These are phyloP conservation scores for Oxytropis ochrocephala DNA, from an alignment of 306 rosid species.

Conservation along the genomic window DNA sequence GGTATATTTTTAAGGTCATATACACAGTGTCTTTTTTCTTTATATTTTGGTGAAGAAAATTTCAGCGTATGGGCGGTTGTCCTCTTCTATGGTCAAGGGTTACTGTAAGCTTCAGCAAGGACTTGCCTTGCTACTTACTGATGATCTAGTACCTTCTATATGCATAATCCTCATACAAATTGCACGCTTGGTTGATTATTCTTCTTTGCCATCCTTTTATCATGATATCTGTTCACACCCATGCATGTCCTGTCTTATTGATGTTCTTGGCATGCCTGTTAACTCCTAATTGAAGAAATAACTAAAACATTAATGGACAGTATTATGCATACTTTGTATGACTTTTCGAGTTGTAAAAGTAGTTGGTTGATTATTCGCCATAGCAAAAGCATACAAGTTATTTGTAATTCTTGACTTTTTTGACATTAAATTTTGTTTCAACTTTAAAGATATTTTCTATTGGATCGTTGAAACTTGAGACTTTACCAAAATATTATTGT, in stretches of 20 bases:
- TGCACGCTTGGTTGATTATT: slow-evolving; percentile 8
- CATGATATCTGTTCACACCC: background rate
- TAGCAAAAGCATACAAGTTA: too few relatives aligned
- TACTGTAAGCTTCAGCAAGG: background rate
- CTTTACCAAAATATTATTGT: too few relatives aligned
- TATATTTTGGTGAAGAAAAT: background rate
- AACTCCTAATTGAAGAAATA: background rate
- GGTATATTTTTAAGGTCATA: slow-evolving; percentile 40
- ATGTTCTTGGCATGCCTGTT: background rate
- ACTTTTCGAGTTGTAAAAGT: too few relatives aligned
- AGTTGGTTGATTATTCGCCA: too few relatives aligned
- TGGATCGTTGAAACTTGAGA: too few relatives aligned
- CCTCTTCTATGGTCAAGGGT: background rate
- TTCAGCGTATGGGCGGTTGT: background rate
- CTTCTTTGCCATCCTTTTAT: slow-evolving; percentile 10
- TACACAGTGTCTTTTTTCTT: background rate
- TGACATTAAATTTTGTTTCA: too few relatives aligned
- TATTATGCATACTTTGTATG: too few relatives aligned
- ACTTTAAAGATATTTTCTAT: too few relatives aligned
- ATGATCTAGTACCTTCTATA: background rate
- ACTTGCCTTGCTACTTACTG: background rate
- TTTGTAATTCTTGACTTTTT: too few relatives aligned
- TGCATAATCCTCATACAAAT: slow-evolving; percentile 1
- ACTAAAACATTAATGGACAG: too few relatives aligned
- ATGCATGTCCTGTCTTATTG: background rate